phyloP scores from a whole-genome alignment of 176 grass and related monocot species.

The Hsuehochloa calcarea region DNA sequence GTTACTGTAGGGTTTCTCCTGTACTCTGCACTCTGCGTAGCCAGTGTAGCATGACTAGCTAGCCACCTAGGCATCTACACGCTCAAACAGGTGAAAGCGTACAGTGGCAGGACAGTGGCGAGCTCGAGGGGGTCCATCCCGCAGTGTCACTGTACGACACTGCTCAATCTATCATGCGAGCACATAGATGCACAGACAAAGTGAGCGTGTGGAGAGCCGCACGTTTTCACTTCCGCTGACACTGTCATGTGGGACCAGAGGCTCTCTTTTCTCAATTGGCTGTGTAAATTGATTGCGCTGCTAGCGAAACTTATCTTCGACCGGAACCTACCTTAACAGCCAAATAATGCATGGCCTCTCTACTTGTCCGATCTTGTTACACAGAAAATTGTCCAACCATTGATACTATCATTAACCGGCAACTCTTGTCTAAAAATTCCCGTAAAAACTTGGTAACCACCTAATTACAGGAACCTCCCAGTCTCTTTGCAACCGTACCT shows the following conservation, averaged over 20 bases:
- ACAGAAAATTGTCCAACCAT: no score
- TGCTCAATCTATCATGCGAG: slow-evolving; percentile 27
- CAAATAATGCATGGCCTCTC: no score
- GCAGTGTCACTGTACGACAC: background rate
- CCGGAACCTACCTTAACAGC: background rate
- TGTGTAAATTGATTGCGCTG: background rate
- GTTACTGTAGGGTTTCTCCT: background rate
- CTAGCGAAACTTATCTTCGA: background rate
- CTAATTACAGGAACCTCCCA: no score
- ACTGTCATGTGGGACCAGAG: background rate
- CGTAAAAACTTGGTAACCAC: no score
- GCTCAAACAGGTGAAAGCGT: background rate
- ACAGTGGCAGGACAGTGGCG: slow-evolving; percentile 11
- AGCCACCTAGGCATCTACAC: background rate
- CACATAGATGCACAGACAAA: slow-evolving; percentile 7
- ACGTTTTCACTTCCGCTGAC: slow-evolving; percentile 16
- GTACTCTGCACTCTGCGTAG: background rate
- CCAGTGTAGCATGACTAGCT: background rate
- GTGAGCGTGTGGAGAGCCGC: background rate
- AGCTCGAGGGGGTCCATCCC: background rate
- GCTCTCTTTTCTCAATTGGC: background rate
- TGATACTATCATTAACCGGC: no score
- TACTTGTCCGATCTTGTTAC: no score
- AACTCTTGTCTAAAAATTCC: no score
- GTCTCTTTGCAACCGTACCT: no score